Conservation (phyloP, 1,139 yeast species). For the Candida dubliniensis region DNA sequence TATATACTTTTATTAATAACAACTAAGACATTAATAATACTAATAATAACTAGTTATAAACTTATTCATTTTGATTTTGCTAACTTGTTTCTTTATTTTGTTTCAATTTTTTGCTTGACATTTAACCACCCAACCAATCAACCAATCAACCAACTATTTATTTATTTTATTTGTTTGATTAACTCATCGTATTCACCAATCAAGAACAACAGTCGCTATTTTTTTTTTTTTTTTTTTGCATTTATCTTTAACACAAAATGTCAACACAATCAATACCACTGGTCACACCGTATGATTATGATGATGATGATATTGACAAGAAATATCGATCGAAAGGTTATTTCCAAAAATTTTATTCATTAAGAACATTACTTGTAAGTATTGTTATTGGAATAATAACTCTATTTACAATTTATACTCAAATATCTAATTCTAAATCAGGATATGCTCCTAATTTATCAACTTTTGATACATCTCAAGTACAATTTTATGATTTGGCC, state of each 20-base stretch:
- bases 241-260: not conserved
- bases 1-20: no score
- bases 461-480: conserved; percentile 22
- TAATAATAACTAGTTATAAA: not conserved
- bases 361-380: conserved; percentile 2
- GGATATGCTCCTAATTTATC: conserved; percentile 27
- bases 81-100: not conserved
- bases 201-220: not conserved
- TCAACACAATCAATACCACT: conserved; percentile 12
- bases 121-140: no score
- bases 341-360: conserved; percentile 1
- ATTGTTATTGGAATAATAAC: conserved; percentile 8
- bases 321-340: conserved; percentile 2
- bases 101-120: not conserved
- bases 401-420: conserved; percentile 7
- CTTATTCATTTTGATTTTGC: not conserved
- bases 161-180: not conserved
- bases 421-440: conserved; percentile 2
- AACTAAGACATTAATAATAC: not conserved
- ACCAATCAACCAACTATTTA: no score
- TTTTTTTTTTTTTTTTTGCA: not conserved
- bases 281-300: conserved; percentile 16
- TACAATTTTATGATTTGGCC: conserved; percentile 47
- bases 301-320: conserved; percentile 11
- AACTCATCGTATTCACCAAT: not conserved